Evolutionary conservation across 768 basidiomycete species (phyloP), one percentile per base, ranked within the genome.

Genomic region (Royoungia palumana): DNA sequence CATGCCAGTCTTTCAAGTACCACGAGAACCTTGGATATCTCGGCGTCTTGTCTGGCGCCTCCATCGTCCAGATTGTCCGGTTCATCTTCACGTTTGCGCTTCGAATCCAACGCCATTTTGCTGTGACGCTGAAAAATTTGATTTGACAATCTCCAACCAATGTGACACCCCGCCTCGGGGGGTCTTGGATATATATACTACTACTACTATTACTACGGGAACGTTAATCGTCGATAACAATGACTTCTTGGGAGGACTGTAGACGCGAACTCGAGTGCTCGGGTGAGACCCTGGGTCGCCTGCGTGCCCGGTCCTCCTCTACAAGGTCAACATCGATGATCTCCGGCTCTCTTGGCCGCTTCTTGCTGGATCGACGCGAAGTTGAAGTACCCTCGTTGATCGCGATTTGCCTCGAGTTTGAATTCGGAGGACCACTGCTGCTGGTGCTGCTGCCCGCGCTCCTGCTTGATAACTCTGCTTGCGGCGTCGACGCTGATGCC

Each of bases 141-240:
- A 13, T 11, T 13, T 28, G 28, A 28, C 28, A 28, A 28, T 6
- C 28, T 12, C 28, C 28, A 28, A 12, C 11, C 28, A 32, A 32
- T 16, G 14, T 16, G 32, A 32, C 32, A 32, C 32, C 32, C 32
- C 32, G 4, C 32, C 7, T 14, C 32, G 32, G 14, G 32, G 14
- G 32, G 32, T 32, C 32, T 6, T 28, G 28, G 12, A 10, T 28
- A 28, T 28, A 28, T 10, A 28, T 28, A 28, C 10, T 25, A 25
- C 8, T 25, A 8, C 24, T 13, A 13, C 28, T 27, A 27, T n/a
- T 9, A 13, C 28, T 28, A 28, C 25, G 25, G 8, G 12, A 32
- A 32, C 16, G 16, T 32, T 64, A 70, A 58, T 71, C 71, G 38
- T 68, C 73, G 35, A 79, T 70, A 27, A 78, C 65, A 45, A 79